Percentiles rank a stretch among this genome's conserved stretches.
Conservation (phyloP, 2,329 filamentous ascomycete genomes). For the Colletotrichum agaves region DNA sequence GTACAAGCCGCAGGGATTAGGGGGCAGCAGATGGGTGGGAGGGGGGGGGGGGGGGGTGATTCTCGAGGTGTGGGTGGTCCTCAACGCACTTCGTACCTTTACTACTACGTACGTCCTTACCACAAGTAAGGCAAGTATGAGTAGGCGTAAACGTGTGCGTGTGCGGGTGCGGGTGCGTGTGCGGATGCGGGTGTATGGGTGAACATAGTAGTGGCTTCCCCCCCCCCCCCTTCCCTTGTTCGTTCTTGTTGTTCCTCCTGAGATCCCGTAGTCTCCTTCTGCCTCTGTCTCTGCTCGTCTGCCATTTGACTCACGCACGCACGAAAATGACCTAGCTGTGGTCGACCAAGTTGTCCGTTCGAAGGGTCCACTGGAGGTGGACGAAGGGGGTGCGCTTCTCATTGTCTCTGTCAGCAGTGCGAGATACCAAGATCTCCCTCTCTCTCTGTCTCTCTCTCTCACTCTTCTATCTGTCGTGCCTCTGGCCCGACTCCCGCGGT, state of each 20-base stretch:
- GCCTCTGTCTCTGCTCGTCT: background rate
- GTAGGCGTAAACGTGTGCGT: background rate
- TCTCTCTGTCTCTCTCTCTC: conserved; percentile 30
- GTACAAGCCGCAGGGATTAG: conserved; percentile 30
- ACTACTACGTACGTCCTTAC: too few species aligned
- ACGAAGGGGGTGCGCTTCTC: background rate
- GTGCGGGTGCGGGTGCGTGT: conserved; percentile 8
- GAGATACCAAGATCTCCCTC: conserved; percentile 30
- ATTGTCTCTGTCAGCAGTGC: conserved; percentile 28
- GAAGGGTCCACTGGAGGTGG: too few species aligned
- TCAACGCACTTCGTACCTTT: background rate
- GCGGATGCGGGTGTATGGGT: background rate
- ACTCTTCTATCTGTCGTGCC: conserved; percentile 25
- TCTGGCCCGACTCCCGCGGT: conserved; percentile 26
- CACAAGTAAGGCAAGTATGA: too few species aligned
- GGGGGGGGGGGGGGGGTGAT: conserved; percentile 3
- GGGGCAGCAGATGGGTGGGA: background rate
- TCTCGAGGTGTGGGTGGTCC: background rate
- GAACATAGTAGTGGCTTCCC: conserved; percentile 12
- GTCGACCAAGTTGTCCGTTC: background rate
- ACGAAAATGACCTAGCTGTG: conserved; percentile 26
- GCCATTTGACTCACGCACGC: conserved; percentile 26
- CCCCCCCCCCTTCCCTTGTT: conserved; percentile 10
- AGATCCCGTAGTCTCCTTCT: background rate
- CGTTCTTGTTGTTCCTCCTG: conserved; percentile 20